Evolutionary conservation across 768 basidiomycete genomes (phyloP).

Genomic region (Lyophyllum shimeji): DNA sequence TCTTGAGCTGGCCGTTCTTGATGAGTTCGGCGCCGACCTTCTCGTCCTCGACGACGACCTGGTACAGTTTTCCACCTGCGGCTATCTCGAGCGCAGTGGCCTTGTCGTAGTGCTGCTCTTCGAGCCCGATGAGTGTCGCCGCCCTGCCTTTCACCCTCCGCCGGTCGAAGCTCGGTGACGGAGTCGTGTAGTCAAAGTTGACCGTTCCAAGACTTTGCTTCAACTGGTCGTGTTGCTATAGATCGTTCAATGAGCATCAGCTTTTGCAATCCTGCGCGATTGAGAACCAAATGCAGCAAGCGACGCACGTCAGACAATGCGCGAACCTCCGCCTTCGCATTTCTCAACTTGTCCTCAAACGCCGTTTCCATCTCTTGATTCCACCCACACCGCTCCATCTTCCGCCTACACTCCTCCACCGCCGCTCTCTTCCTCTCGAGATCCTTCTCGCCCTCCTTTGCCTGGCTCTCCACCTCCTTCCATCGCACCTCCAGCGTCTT

Average conservation of each 20-base stretch:
- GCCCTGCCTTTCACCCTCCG: constrained; percentile 89
- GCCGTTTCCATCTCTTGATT: constrained; percentile 70
- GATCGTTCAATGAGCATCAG: not conserved
- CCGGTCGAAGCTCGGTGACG: constrained; percentile 79
- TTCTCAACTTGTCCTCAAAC: constrained; percentile 47
- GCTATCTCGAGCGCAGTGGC: constrained; percentile 92
- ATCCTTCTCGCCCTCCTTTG: constrained; percentile 69
- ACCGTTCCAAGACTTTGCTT: constrained; percentile 66
- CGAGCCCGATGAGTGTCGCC: constrained; percentile 81
- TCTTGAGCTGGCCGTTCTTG: constrained; percentile 70
- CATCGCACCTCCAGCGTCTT: constrained; percentile 72
- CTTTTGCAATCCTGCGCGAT: constrained; percentile 8
- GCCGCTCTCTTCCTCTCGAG: constrained; percentile 58
- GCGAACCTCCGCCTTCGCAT: constrained; percentile 54
- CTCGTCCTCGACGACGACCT: constrained; percentile 93
- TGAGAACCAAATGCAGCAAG: not conserved
- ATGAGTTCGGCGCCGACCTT: constrained; percentile 83
- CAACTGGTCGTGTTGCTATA: constrained; percentile 66
- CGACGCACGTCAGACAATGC: constrained; percentile 63
- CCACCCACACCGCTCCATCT: constrained; percentile 69
- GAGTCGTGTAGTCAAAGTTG: constrained; percentile 82
- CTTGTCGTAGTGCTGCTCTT: constrained; percentile 67
- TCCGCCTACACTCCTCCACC: constrained; percentile 54
- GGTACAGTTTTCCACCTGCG: constrained; percentile 86
- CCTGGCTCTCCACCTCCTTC: constrained; percentile 85